A percentile compares a stretch with the other conserved stretches of the same genome.
Evolutionary conservation across 106 monocot genomes (phyloP).

Genomic region (Amphibolis antarctica): DNA sequence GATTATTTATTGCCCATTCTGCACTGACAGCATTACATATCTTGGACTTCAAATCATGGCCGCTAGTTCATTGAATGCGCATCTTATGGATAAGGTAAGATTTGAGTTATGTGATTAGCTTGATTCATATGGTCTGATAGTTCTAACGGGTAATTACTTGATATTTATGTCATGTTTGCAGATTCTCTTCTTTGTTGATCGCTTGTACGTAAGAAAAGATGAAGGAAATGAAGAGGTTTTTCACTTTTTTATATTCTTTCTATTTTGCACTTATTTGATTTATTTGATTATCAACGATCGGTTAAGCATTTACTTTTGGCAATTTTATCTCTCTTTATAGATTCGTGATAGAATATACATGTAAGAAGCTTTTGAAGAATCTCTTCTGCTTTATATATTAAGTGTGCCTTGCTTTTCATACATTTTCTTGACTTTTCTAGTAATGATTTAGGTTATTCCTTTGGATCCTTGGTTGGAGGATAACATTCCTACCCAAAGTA

Average conservation of each 20-base stretch:
- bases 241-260: background rate
- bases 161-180: slow-evolving; percentile 14
- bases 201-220: slow-evolving; percentile 34
- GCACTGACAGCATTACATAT: slow-evolving; percentile 15
- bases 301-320: no score
- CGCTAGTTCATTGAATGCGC: slow-evolving; percentile 43
- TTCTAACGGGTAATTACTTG: background rate
- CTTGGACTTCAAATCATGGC: slow-evolving; percentile 69
- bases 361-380: no score
- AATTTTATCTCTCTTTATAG: no score
- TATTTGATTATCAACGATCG: no score
- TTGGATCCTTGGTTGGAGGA: no score
- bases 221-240: slow-evolving; percentile 30
- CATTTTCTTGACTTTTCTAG: no score
- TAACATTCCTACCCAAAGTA: no score
- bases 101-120: background rate
- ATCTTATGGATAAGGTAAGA: slow-evolving; percentile 60
- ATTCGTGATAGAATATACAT: no score
- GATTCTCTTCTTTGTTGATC: slow-evolving; percentile 66
- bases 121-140: background rate
- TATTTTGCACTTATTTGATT: no score
- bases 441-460: no score
- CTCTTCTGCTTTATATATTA: no score
- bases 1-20: slow-evolving; percentile 52
- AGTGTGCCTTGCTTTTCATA: no score